Percentiles rank a stretch among this genome's conserved stretches.
phyloP scores from a whole-genome alignment of 352 stramenopile genomes.

The Aphanomyces stellatus region DNA sequence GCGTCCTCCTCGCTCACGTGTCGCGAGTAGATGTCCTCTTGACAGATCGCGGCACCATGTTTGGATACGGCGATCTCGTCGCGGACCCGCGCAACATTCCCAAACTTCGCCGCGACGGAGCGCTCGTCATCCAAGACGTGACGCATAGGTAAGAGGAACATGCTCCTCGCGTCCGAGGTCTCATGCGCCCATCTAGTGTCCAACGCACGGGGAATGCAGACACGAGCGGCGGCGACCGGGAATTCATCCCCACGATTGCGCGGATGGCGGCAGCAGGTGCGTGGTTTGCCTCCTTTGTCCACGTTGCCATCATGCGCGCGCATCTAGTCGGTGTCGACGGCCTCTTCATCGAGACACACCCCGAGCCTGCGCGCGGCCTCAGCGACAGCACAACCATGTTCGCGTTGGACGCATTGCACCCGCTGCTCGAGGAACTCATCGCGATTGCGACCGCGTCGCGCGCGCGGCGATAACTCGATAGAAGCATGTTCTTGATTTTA shows the following conservation, averaged over 20 bases:
- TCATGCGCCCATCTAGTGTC: slow-evolving; percentile 31
- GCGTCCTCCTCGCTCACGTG: background rate
- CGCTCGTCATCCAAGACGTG: slow-evolving; percentile 77
- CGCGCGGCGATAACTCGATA: background rate
- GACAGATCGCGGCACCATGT: slow-evolving; percentile 82
- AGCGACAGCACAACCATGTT: slow-evolving; percentile 71
- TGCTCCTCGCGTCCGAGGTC: background rate
- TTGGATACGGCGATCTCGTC: slow-evolving; percentile 82
- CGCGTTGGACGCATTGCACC: slow-evolving; percentile 52
- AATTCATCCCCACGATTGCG: slow-evolving; percentile 80
- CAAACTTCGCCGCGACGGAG: slow-evolving; percentile 47
- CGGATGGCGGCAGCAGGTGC: slow-evolving; percentile 57
- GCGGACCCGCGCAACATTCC: slow-evolving; percentile 76
- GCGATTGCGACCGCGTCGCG: slow-evolving; percentile 45
- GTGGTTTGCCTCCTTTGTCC: background rate
- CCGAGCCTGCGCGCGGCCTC: slow-evolving; percentile 45
- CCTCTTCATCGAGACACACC: slow-evolving; percentile 86
- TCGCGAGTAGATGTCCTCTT: slow-evolving; percentile 51
- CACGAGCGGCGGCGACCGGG: slow-evolving; percentile 62
- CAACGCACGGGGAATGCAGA: slow-evolving; percentile 47
- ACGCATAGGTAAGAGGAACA: slow-evolving; percentile 46
- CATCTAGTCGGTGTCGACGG: slow-evolving; percentile 69
- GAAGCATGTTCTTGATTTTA: no score
- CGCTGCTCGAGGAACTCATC: slow-evolving; percentile 62
- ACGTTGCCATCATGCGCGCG: background rate